A percentile compares a stretch with the other conserved stretches of the same genome.
Evolutionary conservation across 2,329 filamentous ascomycete species (phyloP).

Genomic region (Botrytis sinoallii): DNA sequence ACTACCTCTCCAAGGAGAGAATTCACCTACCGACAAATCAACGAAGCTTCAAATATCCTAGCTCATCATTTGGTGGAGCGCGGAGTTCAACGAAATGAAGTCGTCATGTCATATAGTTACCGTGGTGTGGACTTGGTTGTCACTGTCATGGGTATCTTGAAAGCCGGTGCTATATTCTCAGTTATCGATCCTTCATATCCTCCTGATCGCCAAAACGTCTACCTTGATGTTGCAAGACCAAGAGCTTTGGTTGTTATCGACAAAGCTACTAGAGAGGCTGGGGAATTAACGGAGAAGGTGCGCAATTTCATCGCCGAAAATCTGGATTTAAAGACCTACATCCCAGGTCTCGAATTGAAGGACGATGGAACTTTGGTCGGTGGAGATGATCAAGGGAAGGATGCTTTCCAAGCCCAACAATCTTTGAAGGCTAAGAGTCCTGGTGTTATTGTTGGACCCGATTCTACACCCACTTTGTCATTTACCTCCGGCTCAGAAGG

Average conservation of each 20-base stretch:
- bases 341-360: slow-evolving; percentile 69
- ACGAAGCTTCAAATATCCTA: slow-evolving; percentile 76
- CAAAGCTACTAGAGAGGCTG: slow-evolving; percentile 66
- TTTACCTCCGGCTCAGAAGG: slow-evolving; percentile 77
- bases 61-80: slow-evolving; percentile 74
- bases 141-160: slow-evolving; percentile 74
- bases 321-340: slow-evolving; percentile 66
- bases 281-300: slow-evolving; percentile 56
- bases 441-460: slow-evolving; percentile 78
- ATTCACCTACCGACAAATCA: slow-evolving; percentile 84
- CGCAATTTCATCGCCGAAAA: slow-evolving; percentile 68
- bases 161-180: slow-evolving; percentile 56
- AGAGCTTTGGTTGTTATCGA: slow-evolving; percentile 69
- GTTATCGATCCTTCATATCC: slow-evolving; percentile 82
- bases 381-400: slow-evolving; percentile 61
- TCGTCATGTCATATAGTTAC: slow-evolving; percentile 90
- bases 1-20: slow-evolving; percentile 52
- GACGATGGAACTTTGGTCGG: slow-evolving; percentile 72
- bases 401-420: slow-evolving; percentile 58
- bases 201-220: slow-evolving; percentile 75
- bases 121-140: slow-evolving; percentile 75
- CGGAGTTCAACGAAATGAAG: slow-evolving; percentile 75
- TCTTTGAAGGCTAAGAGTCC: slow-evolving; percentile 56
- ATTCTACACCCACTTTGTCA: slow-evolving; percentile 72
- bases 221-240: slow-evolving; percentile 76